Percentiles rank a stretch among this genome's conserved stretches.
Conservation (phyloP, 2,329 filamentous ascomycete genomes). For the Aciculosporium take region DNA sequence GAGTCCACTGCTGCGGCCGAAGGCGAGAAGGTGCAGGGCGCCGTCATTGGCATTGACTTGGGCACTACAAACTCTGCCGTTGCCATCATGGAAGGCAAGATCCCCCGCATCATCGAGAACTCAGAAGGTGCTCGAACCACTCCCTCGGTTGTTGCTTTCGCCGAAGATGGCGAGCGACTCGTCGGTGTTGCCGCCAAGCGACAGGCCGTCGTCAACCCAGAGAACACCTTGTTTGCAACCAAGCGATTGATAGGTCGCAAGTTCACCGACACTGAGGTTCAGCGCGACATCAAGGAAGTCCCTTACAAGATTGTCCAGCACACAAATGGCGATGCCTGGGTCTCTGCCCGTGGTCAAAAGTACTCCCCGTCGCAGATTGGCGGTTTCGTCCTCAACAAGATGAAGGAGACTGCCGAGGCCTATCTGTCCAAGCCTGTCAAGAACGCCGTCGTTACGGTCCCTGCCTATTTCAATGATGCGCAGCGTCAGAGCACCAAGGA, state of each 20-base stretch:
- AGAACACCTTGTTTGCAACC: conserved; percentile 95
- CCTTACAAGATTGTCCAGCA: conserved; percentile 98
- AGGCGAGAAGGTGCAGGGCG: conserved; percentile 73
- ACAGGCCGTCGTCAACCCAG: conserved; percentile 94
- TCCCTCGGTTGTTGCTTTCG: conserved; percentile 84
- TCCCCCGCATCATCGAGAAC: conserved; percentile 94
- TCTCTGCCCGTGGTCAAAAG: conserved; percentile 82
- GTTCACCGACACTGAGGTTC: conserved; percentile 84
- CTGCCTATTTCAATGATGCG: conserved; percentile 97
- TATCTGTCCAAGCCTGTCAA: conserved; percentile 83
- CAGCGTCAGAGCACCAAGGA: conserved; percentile 98
- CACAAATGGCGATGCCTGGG: conserved; percentile 92
- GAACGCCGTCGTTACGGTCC: conserved; percentile 94
- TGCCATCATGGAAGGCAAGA: conserved; percentile 93
- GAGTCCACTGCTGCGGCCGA: conserved; percentile 47
- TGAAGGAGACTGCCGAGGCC: conserved; percentile 96
- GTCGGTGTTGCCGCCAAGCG: conserved; percentile 97
- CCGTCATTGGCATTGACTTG: conserved; percentile 96
- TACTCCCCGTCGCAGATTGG: conserved; percentile 98
- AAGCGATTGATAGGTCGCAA: conserved; percentile 98
- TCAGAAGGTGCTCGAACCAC: conserved; percentile 56
- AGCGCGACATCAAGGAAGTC: conserved; percentile 93
- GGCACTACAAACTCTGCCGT: conserved; percentile 98
- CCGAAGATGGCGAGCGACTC: conserved; percentile 86
- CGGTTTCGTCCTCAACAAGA: conserved; percentile 92